phyloP scores from a whole-genome alignment of 805 yeast species.

The Candida qinlingensis region DNA sequence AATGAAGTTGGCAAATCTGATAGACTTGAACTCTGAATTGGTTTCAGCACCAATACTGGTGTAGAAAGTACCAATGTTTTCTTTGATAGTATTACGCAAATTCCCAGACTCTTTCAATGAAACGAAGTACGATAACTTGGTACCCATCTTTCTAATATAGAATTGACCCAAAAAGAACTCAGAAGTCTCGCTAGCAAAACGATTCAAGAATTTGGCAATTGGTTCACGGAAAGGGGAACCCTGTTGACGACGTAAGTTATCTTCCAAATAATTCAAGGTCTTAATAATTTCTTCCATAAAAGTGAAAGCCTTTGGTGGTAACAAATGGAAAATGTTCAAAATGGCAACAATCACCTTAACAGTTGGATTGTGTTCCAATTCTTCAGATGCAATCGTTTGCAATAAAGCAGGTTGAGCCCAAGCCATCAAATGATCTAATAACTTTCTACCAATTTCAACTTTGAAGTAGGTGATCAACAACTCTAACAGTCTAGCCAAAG shows the following conservation, averaged over 20 bases:
- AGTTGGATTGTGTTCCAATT: constrained; percentile 71
- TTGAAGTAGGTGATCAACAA: constrained; percentile 87
- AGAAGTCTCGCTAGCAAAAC: constrained; percentile 73
- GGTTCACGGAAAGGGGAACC: constrained; percentile 90
- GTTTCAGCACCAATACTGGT: constrained; percentile 44
- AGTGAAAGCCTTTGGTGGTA: constrained; percentile 89
- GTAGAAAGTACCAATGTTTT: constrained; percentile 44
- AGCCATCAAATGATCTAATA: constrained; percentile 89
- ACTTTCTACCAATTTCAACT: constrained; percentile 91
- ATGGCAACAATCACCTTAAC: constrained; percentile 87
- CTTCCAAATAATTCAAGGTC: constrained; percentile 73
- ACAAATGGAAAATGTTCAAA: constrained; percentile 80
- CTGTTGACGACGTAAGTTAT: constrained; percentile 76
- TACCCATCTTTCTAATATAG: constrained; percentile 56
- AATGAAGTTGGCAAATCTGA: constrained; percentile 67
- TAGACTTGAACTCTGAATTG: constrained; percentile 47
- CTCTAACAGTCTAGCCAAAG: constrained; percentile 81
- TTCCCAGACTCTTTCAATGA: constrained; percentile 47
- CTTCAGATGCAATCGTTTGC: constrained; percentile 72
- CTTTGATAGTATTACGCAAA: constrained; percentile 51
- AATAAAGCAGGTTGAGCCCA: constrained; percentile 87
- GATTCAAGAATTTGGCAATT: constrained; percentile 75
- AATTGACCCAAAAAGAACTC: constrained; percentile 65
- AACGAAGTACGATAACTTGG: constrained; percentile 62
- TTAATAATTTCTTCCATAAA: constrained; percentile 83